A percentile compares a stretch with the other conserved stretches of the same genome.
These are phyloP conservation scores for Yamadazyma trypodendri DNA, from an alignment of 1,139 yeast species.

Conservation along the genomic window DNA sequence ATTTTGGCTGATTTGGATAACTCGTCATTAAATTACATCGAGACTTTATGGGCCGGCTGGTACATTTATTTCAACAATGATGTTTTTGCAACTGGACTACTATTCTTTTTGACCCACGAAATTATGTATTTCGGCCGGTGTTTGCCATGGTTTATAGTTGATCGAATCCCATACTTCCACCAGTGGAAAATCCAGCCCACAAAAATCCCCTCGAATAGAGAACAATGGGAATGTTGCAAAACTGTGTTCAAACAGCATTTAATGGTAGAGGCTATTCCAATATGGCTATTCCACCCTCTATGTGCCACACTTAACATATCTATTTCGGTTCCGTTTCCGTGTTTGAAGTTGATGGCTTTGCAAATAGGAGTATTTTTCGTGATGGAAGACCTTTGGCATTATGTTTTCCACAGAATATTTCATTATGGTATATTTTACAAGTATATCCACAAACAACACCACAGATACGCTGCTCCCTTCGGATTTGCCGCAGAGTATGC, in stretches of 20 bases:
- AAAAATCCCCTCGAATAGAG: constrained; percentile 39
- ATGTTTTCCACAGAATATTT: constrained; percentile 86
- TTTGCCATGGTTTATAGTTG: constrained; percentile 47
- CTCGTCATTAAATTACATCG: constrained; percentile 25
- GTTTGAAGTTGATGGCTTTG: constrained; percentile 48
- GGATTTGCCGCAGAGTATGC: constrained; percentile 97
- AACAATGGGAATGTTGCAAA: constrained; percentile 79
- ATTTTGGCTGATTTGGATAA: constrained; percentile 11
- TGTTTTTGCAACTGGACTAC: constrained; percentile 59
- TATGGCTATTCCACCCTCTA: constrained; percentile 93
- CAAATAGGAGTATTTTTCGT: constrained; percentile 79
- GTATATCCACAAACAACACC: constrained; percentile 93
- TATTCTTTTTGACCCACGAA: constrained; percentile 44
- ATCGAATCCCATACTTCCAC: constrained; percentile 40
- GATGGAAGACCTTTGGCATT: constrained; percentile 93
- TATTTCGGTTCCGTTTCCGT: constrained; percentile 82
- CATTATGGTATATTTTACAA: constrained; percentile 86
- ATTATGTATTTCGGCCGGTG: constrained; percentile 46
- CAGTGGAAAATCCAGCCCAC: constrained; percentile 45
- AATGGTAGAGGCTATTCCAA: constrained; percentile 90
- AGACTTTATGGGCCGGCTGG: constrained; percentile 76
- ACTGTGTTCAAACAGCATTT: constrained; percentile 82
- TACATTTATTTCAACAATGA: constrained; percentile 74
- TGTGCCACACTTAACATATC: constrained; percentile 75
- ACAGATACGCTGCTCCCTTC: constrained; percentile 94